Base-by-base conservation (phyloP, 345 rosid genomes). In the Excoecaria agallocha region DNA sequence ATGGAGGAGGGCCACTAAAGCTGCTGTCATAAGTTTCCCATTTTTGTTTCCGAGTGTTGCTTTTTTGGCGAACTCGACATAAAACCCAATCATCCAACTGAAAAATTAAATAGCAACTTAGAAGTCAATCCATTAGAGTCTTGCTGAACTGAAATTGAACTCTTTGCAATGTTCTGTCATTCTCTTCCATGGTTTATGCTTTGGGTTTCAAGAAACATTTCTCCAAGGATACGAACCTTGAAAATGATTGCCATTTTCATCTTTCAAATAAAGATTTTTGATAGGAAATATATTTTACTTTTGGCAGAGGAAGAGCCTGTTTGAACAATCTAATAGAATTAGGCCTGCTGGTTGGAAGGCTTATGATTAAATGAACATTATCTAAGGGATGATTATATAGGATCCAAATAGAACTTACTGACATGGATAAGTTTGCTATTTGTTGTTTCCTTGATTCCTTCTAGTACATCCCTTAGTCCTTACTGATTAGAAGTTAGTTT, bases 41-140 rank as follows among this genome's bases (percentile, higher is more conserved):
- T 39, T 39, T 60, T 46, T 71, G 74, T 66, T 25, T 65, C 3
- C 52, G 17, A 7, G 41, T 46, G 60, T 62, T 79, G 43, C 41
- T 60, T 62, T 81, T 85, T 60, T 59, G 74, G 25, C 72, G 70
- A 7, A 86, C 78, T 66, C 84, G 81, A 66, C 84, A 82, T 43
- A 82, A 68, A 30, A 84, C 87, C 81, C 84, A 82, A 37, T 86
- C 82, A 61, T 84, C 86, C 79, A 86, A 73, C 87, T 85, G 68
- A 38, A 37, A 55, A 24, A 66, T 35, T 19, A 22, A 55, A 72
- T 55, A 58, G 64, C 17, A 73, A 51, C 56, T 46, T 37, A 68
- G 1, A 52, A 20, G 13, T 37, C 68, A 50, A 61, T 50, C 59
- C 8, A 10, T 6, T 38, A 17, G 13, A 25, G 7, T 61, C 7